A percentile compares a stretch with the other conserved stretches of the same genome.
Evolutionary conservation across 2,329 filamentous ascomycete species (phyloP).

Genomic region (Xylaria arbuscula): DNA sequence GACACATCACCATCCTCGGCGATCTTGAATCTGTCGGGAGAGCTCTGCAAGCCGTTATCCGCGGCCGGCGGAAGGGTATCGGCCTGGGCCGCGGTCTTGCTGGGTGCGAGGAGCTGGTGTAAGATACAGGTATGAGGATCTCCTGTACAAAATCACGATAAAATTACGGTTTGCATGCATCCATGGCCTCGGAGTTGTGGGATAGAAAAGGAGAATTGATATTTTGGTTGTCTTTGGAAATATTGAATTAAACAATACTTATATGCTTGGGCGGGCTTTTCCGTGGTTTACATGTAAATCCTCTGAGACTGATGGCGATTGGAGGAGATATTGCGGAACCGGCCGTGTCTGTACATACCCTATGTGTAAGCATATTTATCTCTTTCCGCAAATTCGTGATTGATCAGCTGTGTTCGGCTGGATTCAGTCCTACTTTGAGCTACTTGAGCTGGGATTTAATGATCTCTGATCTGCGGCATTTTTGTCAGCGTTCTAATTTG

Average conservation of each 20-base stretch:
- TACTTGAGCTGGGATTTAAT: too few relatives aligned
- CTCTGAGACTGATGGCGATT: not conserved
- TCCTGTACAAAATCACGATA: not conserved
- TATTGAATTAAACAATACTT: not conserved
- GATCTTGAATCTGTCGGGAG: constrained; percentile 84
- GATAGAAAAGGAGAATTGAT: constrained; percentile 5
- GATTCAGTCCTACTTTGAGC: too few relatives aligned
- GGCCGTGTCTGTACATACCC: too few relatives aligned
- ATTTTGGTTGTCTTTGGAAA: not conserved
- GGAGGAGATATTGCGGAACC: not conserved
- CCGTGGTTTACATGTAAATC: not conserved
- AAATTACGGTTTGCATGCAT: not conserved
- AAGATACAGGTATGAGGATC: constrained; percentile 1
- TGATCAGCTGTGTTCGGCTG: too few relatives aligned
- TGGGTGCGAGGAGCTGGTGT: not conserved
- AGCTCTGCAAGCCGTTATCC: constrained; percentile 75
- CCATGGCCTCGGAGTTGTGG: constrained; percentile 5
- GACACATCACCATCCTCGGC: constrained; percentile 87
- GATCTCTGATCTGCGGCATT: too few relatives aligned
- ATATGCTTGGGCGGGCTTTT: not conserved
- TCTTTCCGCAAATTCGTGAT: too few relatives aligned
- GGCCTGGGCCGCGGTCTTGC: constrained; percentile 62
- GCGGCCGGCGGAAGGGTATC: constrained; percentile 77
- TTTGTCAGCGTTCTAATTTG: too few relatives aligned
- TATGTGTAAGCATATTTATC: too few relatives aligned